Conservation (phyloP, 2,329 filamentous ascomycete genomes). For the Monosporascus sp. region DNA sequence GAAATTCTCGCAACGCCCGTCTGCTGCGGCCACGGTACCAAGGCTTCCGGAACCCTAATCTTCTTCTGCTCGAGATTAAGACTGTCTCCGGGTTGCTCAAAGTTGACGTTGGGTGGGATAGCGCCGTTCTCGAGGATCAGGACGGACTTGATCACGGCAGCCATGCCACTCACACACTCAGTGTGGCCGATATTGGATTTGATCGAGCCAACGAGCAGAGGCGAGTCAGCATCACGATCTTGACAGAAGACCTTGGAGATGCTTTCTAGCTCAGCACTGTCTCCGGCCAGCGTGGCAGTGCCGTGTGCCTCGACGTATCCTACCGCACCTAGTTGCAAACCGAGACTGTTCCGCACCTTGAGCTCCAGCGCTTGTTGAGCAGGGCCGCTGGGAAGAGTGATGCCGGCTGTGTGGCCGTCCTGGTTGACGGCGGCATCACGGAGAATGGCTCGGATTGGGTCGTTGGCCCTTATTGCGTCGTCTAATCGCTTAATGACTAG, state of each 20-base stretch:
- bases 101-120: slow-evolving; percentile 14
- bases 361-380: slow-evolving; percentile 4
- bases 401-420: slow-evolving; percentile 26
- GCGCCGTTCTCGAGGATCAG: slow-evolving; percentile 12
- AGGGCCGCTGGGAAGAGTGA: slow-evolving; percentile 34
- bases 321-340: background rate
- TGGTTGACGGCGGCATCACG: slow-evolving; percentile 7
- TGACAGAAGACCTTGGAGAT: background rate
- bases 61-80: background rate
- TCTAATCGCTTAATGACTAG: slow-evolving; percentile 38
- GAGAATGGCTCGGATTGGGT: slow-evolving; percentile 2
- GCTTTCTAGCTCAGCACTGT: slow-evolving; percentile 22
- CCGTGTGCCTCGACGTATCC: slow-evolving; percentile 33
- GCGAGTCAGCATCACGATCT: background rate
- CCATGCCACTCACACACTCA: slow-evolving; percentile 12
- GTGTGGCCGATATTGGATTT: slow-evolving; percentile 16
- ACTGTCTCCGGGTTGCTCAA: slow-evolving; percentile 2
- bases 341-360: background rate
- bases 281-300: slow-evolving; percentile 30
- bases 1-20: background rate
- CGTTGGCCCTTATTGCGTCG: slow-evolving; percentile 17
- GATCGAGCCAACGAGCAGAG: slow-evolving; percentile 4
- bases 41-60: background rate
- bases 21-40: background rate
- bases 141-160: slow-evolving; percentile 16